phyloP scores from a whole-genome alignment of 2,329 filamentous ascomycete species.

The Dryadomyces sulphureus region DNA sequence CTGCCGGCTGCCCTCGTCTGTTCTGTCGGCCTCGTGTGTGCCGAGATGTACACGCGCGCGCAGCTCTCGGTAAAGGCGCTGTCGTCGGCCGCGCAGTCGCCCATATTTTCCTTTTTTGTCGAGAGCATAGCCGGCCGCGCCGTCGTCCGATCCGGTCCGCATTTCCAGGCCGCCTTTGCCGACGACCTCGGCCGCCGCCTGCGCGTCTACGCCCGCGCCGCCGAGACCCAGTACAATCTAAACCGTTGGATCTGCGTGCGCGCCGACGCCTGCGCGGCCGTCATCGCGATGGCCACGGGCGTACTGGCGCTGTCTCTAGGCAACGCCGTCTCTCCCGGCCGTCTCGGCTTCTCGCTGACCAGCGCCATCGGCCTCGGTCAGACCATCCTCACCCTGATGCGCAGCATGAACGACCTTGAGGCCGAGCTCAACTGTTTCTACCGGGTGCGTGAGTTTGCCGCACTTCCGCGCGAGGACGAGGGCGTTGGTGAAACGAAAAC shows the following conservation, averaged over 20 bases:
- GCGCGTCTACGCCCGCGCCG: slow-evolving; percentile 28
- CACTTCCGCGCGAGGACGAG: slow-evolving; percentile 15
- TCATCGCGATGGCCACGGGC: slow-evolving; percentile 37
- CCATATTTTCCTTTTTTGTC: slow-evolving; percentile 1
- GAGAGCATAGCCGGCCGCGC: slow-evolving; percentile 3
- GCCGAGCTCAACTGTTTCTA: slow-evolving; percentile 37
- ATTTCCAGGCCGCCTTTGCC: slow-evolving; percentile 29
- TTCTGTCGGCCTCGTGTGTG: slow-evolving; percentile 27
- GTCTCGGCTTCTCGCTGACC: slow-evolving; percentile 41
- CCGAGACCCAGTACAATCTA: slow-evolving; percentile 36
- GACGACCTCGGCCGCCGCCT: slow-evolving; percentile 35
- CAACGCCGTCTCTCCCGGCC: slow-evolving; percentile 30
- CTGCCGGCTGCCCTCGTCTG: slow-evolving; percentile 30
- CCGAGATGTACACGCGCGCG: slow-evolving; percentile 35
- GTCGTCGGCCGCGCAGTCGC: slow-evolving; percentile 16
- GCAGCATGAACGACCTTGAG: slow-evolving; percentile 40
- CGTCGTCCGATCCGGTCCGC: slow-evolving; percentile 4
- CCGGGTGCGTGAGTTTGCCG: slow-evolving; percentile 17
- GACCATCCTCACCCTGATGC: slow-evolving; percentile 35
- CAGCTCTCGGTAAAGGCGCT: slow-evolving; percentile 17
- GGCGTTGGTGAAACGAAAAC: slow-evolving; percentile 5
- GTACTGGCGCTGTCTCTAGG: slow-evolving; percentile 35
- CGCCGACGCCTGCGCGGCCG: slow-evolving; percentile 26
- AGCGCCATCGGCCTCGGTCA: slow-evolving; percentile 39
- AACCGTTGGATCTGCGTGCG: slow-evolving; percentile 44